A percentile compares a stretch with the other conserved stretches of the same genome.
These are phyloP conservation scores for Lactarius quietus DNA, from an alignment of 768 basidiomycete genomes.

Conservation along the genomic window DNA sequence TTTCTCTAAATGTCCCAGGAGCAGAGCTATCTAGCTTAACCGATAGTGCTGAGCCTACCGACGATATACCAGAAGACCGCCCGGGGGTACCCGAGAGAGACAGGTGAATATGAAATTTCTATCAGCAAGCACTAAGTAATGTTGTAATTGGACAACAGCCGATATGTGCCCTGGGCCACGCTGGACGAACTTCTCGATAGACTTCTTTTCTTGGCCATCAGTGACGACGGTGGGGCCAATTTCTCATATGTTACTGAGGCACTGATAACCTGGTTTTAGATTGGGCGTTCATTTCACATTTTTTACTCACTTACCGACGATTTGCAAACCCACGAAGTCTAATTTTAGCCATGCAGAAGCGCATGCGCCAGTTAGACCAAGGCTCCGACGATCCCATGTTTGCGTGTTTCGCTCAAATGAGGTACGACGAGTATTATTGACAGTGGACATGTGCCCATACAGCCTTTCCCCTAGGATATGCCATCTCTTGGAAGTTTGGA, in stretches of 20 bases:
- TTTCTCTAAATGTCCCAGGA: constrained; percentile 8
- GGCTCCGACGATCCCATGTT: constrained; percentile 79
- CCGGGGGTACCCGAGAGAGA: constrained; percentile 37
- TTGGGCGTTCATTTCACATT: constrained; percentile 71
- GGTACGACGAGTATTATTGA: constrained; percentile 40
- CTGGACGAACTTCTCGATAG: constrained; percentile 80
- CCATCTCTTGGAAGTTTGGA: constrained; percentile 74
- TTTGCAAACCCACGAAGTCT: constrained; percentile 78
- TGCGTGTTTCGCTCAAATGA: constrained; percentile 85
- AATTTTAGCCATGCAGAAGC: constrained; percentile 84
- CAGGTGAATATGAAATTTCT: constrained; percentile 37
- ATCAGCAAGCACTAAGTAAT: not conserved
- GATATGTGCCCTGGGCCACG: constrained; percentile 68
- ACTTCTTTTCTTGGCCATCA: constrained; percentile 75
- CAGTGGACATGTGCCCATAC: not conserved
- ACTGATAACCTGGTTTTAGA: constrained; percentile 42
- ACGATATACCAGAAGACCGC: constrained; percentile 22
- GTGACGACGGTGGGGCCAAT: constrained; percentile 62
- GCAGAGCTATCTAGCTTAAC: constrained; percentile 14
- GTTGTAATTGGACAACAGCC: constrained; percentile 36
- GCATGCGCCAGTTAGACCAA: constrained; percentile 72
- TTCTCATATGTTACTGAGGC: not conserved
- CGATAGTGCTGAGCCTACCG: constrained; percentile 13
- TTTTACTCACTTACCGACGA: constrained; percentile 78
- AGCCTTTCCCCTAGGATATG: constrained; percentile 56